Evolutionary conservation across 2,329 filamentous ascomycete genomes (phyloP).

Genomic region (Chrysosphaeria jannelii): DNA sequence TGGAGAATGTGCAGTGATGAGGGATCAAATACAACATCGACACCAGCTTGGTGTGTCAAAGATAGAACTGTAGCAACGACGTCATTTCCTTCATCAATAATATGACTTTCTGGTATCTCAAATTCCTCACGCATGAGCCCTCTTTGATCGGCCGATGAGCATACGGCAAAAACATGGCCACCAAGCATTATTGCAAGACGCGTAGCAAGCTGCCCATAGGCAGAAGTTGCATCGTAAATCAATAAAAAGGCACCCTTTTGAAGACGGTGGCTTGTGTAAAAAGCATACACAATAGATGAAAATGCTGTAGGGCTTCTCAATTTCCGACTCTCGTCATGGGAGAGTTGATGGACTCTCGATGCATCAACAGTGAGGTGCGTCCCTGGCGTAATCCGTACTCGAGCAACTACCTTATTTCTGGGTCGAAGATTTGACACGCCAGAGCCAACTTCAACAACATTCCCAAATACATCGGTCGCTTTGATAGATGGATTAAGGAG

Average conservation of each 20-base stretch:
- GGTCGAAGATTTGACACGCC: constrained; percentile 8
- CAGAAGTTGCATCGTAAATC: constrained; percentile 13
- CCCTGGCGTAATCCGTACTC: constrained; percentile 10
- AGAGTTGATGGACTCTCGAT: constrained; percentile 8
- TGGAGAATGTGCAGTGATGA: constrained; percentile 10
- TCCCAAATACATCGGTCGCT: constrained; percentile 12
- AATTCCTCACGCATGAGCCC: constrained; percentile 8
- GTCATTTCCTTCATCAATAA: too few relatives aligned
- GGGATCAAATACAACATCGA: constrained; percentile 17
- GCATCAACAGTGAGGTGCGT: constrained; percentile 9
- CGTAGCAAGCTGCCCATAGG: constrained; percentile 14
- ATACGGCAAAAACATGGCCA: constrained; percentile 12
- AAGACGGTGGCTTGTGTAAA: constrained; percentile 9
- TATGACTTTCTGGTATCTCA: constrained; percentile 1
- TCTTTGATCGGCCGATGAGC: constrained; percentile 10
- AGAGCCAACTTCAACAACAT: constrained; percentile 9
- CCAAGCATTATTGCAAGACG: constrained; percentile 8
- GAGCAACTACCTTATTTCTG: constrained; percentile 14
- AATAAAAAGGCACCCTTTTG: constrained; percentile 9
- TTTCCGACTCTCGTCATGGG: constrained; percentile 5
- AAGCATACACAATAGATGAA: constrained; percentile 13
- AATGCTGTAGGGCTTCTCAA: constrained; percentile 11
- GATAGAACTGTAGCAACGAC: too few relatives aligned
- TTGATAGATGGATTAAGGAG: neutral
- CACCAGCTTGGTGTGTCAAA: constrained; percentile 9